Evolutionary conservation across 139 green algal genomes (phyloP), one percentile per base, ranked within the genome.

Genomic region (Bryopsis sp.): DNA sequence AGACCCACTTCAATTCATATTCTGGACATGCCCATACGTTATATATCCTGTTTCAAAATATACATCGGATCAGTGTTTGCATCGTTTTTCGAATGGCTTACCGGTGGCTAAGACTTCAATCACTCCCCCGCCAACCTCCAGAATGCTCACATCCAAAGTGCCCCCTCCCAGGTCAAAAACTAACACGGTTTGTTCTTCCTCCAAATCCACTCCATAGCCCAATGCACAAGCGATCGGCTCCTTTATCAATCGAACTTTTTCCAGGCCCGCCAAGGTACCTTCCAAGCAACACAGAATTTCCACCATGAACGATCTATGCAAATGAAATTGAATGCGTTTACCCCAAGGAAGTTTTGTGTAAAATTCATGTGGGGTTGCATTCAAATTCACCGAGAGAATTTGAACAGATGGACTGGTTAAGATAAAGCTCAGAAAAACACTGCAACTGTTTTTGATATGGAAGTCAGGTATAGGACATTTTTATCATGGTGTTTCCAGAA

Each of bases 81-180:
- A 43, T 43, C n/a, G 15, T 11, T 47, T 8, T 1, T 43, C 3
- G 32, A 15, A 58, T 15, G 28, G 3, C 70, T 43, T 61, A 80
- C 80, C 88, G 29, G 90, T 95, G 11, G 82, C 78, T 31, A 96
- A 73, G 33, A 96, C 90, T 76, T 96, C 90, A 0, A 94, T 82
- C 1, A 86, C 86, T 31, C 90, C 89, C 36, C 83, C 81, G 33
- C 90, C 90, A 11, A 90, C 81, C 64, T 96, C 90, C 60, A 96
- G 76, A n/a, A 96, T 69, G 38, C 62, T 82, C 1, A 97, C 81
- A 57, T 97, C 90, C 74, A 87, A 93, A 3, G 90, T 97, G 59
- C 90, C 90, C 4, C 90, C 90, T 1, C 90, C 90, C 32, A 97
- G 75, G 74, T 97, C 90, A 67, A 96, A 89, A 60, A 96, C 90